A percentile compares a stretch with the other conserved stretches of the same genome.
Conservation (phyloP, 2,329 filamentous ascomycete genomes). For the Apiospora sp. region DNA sequence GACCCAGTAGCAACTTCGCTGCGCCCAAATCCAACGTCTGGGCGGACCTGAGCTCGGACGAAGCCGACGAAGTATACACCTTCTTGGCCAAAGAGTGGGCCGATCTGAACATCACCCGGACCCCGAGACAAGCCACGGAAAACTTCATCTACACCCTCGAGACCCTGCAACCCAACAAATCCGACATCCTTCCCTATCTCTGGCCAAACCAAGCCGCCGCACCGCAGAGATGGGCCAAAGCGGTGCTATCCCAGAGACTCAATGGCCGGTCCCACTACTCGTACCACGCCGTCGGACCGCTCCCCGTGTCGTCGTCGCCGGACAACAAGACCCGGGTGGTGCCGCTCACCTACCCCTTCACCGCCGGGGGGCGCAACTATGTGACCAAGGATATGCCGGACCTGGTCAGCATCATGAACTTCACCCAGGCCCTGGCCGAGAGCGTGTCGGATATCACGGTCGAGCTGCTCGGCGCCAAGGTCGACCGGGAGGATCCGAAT, state of each 20-base stretch:
- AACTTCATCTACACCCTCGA: constrained; percentile 41
- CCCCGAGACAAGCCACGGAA: constrained; percentile 14
- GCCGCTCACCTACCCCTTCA: constrained; percentile 46
- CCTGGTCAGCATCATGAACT: constrained; percentile 47
- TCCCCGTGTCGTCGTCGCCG: constrained; percentile 45
- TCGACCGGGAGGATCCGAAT: constrained; percentile 49
- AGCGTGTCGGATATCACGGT: constrained; percentile 50
- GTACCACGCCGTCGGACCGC: constrained; percentile 58
- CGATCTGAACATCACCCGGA: constrained; percentile 24
- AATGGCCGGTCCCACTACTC: constrained; percentile 47
- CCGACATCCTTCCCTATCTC: constrained; percentile 53
- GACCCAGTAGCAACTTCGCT: neutral
- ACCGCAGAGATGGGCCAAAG: constrained; percentile 54
- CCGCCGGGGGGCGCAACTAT: constrained; percentile 51
- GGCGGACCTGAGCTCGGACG: neutral
- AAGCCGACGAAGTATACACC: constrained; percentile 14
- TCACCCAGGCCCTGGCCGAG: constrained; percentile 45
- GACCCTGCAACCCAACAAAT: constrained; percentile 56
- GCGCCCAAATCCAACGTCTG: neutral
- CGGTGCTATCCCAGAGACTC: constrained; percentile 48
- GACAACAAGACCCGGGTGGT: constrained; percentile 39
- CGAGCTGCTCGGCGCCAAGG: constrained; percentile 52
- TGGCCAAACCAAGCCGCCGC: constrained; percentile 45
- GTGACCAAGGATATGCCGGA: constrained; percentile 47
- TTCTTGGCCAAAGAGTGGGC: constrained; percentile 24